Evolutionary conservation across 2,329 filamentous ascomycete genomes (phyloP), one percentile per base, ranked within the genome.

Genomic region (Nannizziopsis barbatae): DNA sequence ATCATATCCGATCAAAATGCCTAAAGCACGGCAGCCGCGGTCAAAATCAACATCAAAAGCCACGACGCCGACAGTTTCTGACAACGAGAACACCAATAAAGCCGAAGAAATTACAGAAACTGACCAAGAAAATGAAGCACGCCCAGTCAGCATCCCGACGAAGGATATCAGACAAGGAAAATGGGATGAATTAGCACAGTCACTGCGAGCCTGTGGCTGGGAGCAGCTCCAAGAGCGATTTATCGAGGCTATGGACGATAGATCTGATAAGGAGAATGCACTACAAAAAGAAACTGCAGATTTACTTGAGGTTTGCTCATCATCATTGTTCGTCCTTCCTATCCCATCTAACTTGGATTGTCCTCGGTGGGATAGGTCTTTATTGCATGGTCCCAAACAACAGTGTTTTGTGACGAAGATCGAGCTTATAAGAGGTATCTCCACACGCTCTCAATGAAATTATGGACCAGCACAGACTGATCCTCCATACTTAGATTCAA

Each of bases 381-480:
- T 63, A 75, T 75, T 50, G 69, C 81, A 32, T 95, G 89, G 88
- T 84, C 85, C 18, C 74, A 81, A 15, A 79, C 84, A 10, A 83
- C 84, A 1, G 75, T 80, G 30, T 68, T 73, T 9, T 80, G 86
- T 52, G 89, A 95, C 63, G 80, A 84, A 48, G 81, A 83, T 51
- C 77, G 89, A 49, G 84, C 85, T 18, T 74, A 79, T 53, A 90
- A 90, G 65, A 80, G 88, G 83, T 83, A 27, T 27, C 3, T 64
- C 48, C 66, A 51, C 47, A 15, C 15, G 6, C 18, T 11, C 35
- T 11, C 7, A 20, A 15, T 31, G 15, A 11, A 27, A 30, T 22
- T 9, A 27, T 11, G 20, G 39, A 7, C 9, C 2, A 30, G 3
- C 11, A 7, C 18, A 10, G 14, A 37, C 11, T 17, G 3, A 15